Evolutionary conservation across 352 stramenopile genomes (phyloP).

Genomic region (Phytopythium litorale): DNA sequence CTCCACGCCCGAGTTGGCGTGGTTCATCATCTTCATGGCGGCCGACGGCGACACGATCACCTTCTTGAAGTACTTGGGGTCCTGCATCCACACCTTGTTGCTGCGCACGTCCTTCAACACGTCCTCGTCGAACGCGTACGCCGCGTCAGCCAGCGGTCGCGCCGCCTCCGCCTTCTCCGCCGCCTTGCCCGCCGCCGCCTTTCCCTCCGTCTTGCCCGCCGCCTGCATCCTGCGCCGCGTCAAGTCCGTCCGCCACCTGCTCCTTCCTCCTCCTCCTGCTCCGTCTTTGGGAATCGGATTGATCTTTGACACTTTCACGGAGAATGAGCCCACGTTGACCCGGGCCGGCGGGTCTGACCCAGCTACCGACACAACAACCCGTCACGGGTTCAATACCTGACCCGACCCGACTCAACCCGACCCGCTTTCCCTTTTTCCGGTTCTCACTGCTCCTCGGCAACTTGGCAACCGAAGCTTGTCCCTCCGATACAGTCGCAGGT

Average conservation of each 20-base stretch:
- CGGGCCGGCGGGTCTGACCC: not conserved
- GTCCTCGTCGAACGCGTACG: slow-evolving; percentile 81
- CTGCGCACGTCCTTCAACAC: slow-evolving; percentile 82
- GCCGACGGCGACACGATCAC: slow-evolving; percentile 93
- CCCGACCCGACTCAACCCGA: not conserved
- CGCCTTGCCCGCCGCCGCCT: not conserved
- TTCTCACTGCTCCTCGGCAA: not conserved
- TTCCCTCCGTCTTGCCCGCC: slow-evolving; percentile 16
- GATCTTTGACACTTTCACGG: not conserved
- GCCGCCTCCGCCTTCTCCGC: slow-evolving; percentile 2
- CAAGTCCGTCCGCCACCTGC: no score
- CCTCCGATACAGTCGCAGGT: not conserved
- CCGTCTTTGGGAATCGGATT: not conserved
- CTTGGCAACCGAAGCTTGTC: no score
- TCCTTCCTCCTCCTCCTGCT: not conserved
- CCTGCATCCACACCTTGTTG: slow-evolving; percentile 89
- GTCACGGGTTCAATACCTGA: not conserved
- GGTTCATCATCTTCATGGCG: slow-evolving; percentile 97
- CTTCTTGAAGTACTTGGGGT: slow-evolving; percentile 95
- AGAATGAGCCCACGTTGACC: no score
- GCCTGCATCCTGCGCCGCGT: slow-evolving; percentile 13
- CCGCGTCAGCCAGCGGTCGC: slow-evolving; percentile 48
- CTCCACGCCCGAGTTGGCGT: slow-evolving; percentile 97
- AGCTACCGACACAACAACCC: not conserved
- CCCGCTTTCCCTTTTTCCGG: not conserved